Conservation (phyloP, 2,329 filamentous ascomycete species). For the Ceratocystis cacaofunesta region DNA sequence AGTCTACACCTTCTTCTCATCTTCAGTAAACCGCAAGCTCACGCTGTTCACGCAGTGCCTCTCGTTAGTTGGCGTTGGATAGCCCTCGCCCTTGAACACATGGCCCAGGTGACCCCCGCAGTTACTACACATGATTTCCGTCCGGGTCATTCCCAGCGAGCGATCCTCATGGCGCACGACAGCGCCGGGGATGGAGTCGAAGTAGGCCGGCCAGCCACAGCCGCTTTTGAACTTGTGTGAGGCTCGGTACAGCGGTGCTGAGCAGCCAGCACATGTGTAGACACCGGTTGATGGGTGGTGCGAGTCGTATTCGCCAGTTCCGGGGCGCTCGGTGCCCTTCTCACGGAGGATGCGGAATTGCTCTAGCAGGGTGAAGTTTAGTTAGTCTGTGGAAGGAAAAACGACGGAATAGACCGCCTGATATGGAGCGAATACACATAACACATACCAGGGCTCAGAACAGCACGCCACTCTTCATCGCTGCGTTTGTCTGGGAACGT, state of each 20-base stretch:
- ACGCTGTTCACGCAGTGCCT: conserved; percentile 93
- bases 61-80: conserved; percentile 77
- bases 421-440: conserved; percentile 21
- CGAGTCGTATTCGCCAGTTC: conserved; percentile 73
- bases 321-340: conserved; percentile 77
- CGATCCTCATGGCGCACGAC: conserved; percentile 69
- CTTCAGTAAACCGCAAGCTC: conserved; percentile 58
- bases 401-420: background rate
- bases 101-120: conserved; percentile 92
- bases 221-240: conserved; percentile 90
- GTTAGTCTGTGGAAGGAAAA: background rate
- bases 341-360: conserved; percentile 89
- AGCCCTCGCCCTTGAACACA: conserved; percentile 85
- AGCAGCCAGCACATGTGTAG: conserved; percentile 78
- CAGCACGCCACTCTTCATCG: conserved; percentile 76
- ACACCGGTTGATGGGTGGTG: conserved; percentile 62
- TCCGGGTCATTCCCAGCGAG: conserved; percentile 67
- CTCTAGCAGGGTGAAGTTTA: conserved; percentile 37
- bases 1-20: conserved; percentile 2
- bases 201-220: conserved; percentile 97
- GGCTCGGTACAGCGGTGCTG: conserved; percentile 80
- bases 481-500: conserved; percentile 67
- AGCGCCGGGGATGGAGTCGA: conserved; percentile 82
- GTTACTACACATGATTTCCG: conserved; percentile 86
- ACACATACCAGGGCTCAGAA: conserved; percentile 45